These are phyloP conservation scores for Colletotrichum agaves DNA, from an alignment of 2,329 filamentous ascomycete species.

Conservation along the genomic window DNA sequence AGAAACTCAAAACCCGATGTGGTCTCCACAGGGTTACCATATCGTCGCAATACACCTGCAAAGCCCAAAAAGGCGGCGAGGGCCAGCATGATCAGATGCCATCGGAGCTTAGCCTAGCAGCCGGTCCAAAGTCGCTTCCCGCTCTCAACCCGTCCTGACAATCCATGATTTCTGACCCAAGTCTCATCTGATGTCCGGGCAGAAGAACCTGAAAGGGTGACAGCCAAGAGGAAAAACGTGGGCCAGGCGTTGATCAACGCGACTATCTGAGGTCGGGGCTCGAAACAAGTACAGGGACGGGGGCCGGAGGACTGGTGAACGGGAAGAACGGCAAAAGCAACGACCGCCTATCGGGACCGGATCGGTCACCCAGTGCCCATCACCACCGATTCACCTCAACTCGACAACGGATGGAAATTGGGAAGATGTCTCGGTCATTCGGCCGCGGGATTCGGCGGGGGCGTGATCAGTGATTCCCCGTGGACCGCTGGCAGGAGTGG, in stretches of 20 bases:
- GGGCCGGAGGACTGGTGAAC: neutral
- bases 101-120: conserved; percentile 28
- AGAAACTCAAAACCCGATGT: conserved; percentile 3
- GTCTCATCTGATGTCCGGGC: conserved; percentile 4
- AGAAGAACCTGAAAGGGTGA: neutral
- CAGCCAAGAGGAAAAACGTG: neutral
- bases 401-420: neutral
- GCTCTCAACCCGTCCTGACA: no score
- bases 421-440: conserved; percentile 9
- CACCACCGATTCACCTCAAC: neutral
- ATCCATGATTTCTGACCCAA: neutral
- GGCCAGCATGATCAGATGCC: conserved; percentile 17
- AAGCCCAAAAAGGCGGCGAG: neutral
- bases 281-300: neutral
- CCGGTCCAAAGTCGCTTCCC: neutral
- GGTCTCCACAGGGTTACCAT: conserved; percentile 1
- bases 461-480: neutral
- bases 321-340: conserved; percentile 2
- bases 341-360: conserved; percentile 4
- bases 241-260: conserved; percentile 2
- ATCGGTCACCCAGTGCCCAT: neutral
- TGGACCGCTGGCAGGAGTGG: neutral
- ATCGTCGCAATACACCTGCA: neutral
- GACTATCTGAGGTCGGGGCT: no score
- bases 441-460: neutral